These are phyloP conservation scores for Pythium folliculosum DNA, from an alignment of 352 stramenopile species.

Conservation along the genomic window DNA sequence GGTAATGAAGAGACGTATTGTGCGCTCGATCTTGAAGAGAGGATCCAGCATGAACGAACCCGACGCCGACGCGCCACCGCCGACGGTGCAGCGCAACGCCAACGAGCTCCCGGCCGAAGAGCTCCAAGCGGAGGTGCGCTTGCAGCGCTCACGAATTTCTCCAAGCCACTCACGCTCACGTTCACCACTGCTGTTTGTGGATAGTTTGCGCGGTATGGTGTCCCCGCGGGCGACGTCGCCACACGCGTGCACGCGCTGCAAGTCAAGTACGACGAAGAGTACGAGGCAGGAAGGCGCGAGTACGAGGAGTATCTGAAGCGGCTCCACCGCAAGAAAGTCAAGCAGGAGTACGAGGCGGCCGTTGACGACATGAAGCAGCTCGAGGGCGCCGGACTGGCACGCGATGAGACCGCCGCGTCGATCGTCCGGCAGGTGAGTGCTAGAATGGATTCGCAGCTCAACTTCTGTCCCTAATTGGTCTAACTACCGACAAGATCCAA, in stretches of 20 bases:
- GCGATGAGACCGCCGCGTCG: slow-evolving; percentile 46
- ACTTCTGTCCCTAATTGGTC: not conserved
- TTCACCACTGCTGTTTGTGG: no score
- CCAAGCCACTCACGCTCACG: no score
- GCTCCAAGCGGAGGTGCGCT: slow-evolving; percentile 54
- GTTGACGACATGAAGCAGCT: slow-evolving; percentile 39
- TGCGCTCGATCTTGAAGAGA: slow-evolving; percentile 4
- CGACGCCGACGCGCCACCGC: slow-evolving; percentile 24
- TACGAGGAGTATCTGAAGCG: slow-evolving; percentile 43
- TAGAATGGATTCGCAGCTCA: not conserved
- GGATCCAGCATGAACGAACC: not conserved
- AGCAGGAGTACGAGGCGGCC: slow-evolving; percentile 48
- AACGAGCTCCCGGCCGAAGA: slow-evolving; percentile 57
- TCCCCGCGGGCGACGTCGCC: slow-evolving; percentile 44
- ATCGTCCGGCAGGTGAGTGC: slow-evolving; percentile 47
- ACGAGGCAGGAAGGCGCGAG: slow-evolving; percentile 36
- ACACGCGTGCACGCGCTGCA: slow-evolving; percentile 51
- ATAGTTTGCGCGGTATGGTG: slow-evolving; percentile 57
- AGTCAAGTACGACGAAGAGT: slow-evolving; percentile 67
- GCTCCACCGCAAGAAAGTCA: slow-evolving; percentile 46
- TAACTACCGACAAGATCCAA: slow-evolving; percentile 37
- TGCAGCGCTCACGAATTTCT: not conserved
- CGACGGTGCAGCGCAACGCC: slow-evolving; percentile 42
- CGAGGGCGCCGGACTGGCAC: slow-evolving; percentile 41
- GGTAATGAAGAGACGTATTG: not conserved